phyloP scores from a whole-genome alignment of 2,329 filamentous ascomycete genomes.

The Paecilomyces sp. region DNA sequence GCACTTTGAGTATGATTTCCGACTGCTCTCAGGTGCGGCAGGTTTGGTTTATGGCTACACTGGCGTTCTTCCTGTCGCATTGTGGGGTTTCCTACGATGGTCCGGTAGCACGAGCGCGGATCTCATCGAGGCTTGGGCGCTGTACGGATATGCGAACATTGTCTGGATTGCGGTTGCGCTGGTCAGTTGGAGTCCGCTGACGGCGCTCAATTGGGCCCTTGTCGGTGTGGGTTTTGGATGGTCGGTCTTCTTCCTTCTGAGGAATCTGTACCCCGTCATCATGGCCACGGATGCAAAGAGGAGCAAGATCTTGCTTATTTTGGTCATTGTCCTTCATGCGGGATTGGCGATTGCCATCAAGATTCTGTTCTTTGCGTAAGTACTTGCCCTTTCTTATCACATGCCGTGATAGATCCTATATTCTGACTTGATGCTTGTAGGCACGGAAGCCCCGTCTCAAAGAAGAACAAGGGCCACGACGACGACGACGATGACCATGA shows the following conservation, averaged over 20 bases:
- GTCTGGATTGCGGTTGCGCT: conserved; percentile 95
- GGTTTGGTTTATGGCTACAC: conserved; percentile 96
- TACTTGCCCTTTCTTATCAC: conserved; percentile 8
- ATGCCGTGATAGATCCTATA: background rate
- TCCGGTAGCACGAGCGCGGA: conserved; percentile 92
- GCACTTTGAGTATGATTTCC: conserved; percentile 88
- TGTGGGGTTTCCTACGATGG: conserved; percentile 88
- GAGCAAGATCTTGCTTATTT: conserved; percentile 76
- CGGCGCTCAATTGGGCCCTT: conserved; percentile 87
- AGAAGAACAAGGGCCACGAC: conserved; percentile 31
- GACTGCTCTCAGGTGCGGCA: conserved; percentile 77
- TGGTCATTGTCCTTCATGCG: conserved; percentile 78
- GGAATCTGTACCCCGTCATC: conserved; percentile 85
- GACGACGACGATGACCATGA: conserved; percentile 18
- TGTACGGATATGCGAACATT: conserved; percentile 94
- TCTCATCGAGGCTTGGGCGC: conserved; percentile 86
- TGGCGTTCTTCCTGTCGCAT: conserved; percentile 69
- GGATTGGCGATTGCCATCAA: conserved; percentile 93
- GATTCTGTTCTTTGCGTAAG: conserved; percentile 83
- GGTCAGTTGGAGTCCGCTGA: conserved; percentile 81
- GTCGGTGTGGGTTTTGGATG: conserved; percentile 78
- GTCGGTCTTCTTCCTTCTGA: conserved; percentile 74
- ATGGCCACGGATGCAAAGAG: conserved; percentile 89
- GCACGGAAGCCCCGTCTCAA: conserved; percentile 57
- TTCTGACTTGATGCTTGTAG: conserved; percentile 18